Base-by-base conservation (phyloP, 2,329 filamentous ascomycete genomes). In the Trichophyton rubrum region DNA sequence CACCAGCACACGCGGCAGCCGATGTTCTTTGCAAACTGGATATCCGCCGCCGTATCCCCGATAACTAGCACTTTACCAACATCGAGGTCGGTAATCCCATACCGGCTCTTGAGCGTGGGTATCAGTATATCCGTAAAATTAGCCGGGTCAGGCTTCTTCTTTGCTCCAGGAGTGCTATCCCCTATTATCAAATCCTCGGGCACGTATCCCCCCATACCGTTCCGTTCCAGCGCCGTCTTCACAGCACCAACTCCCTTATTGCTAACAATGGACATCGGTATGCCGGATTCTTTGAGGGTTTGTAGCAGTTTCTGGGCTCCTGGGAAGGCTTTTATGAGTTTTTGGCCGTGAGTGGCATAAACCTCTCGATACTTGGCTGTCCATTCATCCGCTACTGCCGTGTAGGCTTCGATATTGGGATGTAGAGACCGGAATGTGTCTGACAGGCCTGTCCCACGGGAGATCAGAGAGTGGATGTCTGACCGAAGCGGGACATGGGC, bases 231-330 rank as follows among this genome's bases (percentile, higher is more conserved):
- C 20, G 59, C 58, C 13, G 51, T 58, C 17, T 58, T 60, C 33
- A 62, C 59, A n/a, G 61, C 61, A 11, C 51, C 55, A 41, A 60
- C 58, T 3, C 61, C 61, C 55, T 62, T 62, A 45, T 62, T 62
- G 55, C 61, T 62, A n/a, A 62, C 53, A 22, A 62, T 60, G 20
- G 58, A 58, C 5, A 56, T 58, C 24, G 55, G 53, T 11, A 60
- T 58, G 20, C 40, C 24, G 9, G 33, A 33, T 13, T 53, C 40
- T 15, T 58, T 60, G 17, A 62, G 40, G 27, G 51, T 53, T 8
- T 58, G 30, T 2, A 62, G 43, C 11, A 62, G 35, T 17, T 47
- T 11, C 17, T 58, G 43, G 3, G 59, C 61, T 8, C 61, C 59
- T 1, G 61, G 61, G 51, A 62, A 62, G 15, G 61, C 41, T 20